Evolutionary conservation across 2,329 filamentous ascomycete genomes (phyloP), one percentile per base, ranked within the genome.

Genomic region (Byssoonygena ceratinophila): DNA sequence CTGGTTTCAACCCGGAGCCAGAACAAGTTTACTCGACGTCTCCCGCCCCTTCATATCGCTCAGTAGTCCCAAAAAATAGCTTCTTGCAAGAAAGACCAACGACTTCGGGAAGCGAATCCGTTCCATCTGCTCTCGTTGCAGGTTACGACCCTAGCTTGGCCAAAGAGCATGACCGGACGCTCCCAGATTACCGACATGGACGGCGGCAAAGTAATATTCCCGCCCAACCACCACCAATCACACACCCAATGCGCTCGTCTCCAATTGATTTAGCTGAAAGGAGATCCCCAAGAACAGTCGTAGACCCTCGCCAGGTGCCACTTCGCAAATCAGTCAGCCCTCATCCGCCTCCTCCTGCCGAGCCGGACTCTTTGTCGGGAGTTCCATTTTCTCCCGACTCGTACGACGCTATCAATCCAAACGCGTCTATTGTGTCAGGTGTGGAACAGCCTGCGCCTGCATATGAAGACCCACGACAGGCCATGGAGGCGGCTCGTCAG

Each of bases 341-440:
- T 9, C 72, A 71, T 2, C 79, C 79, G 57, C 71, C 57, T 51
- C 46, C 54, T 5, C 34, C 44, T 7, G n/a, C n/a, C 7, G 65
- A 65, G 40, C 67, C 71, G 46, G 67, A 68, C 41, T 64, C 66
- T 22, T 55, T 71, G 8, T 70, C 73, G 4, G 68, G 69, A 14
- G 69, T 75, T 3, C 79, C 79, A 0, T 84, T 81, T 61, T 76
- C 75, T 4, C 81, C 81, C 0, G 81, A 83, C 62, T 77, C 74
- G 44, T 83, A 80, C 59, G 77, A 81, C 55, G 69, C 74, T 1
- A 71, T 79, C 58, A 82, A 83, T 53, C 80, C 78, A 0, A 60
- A 65, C 59, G 58, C 69, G 4, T 63, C 66, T 34, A 62, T 64
- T 8, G 59, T 67, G 11, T 62, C 61, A 1, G 61, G 61, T 14